Conservation (phyloP, 169 alveolate genomes). For the Cryptosporidium bovis region DNA sequence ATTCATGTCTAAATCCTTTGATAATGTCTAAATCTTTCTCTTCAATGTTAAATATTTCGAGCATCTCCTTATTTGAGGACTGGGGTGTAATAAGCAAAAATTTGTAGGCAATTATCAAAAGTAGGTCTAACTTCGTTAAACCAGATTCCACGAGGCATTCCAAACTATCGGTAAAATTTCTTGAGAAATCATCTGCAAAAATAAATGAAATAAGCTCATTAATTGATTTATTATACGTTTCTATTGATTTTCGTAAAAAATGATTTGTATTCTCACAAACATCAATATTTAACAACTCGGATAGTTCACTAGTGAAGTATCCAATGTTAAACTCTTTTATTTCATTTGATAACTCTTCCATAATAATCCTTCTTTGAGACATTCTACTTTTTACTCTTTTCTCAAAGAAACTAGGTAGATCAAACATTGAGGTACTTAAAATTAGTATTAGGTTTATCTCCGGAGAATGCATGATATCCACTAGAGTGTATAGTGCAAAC, state of each 20-base stretch:
- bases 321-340: neutral
- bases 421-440: conserved; percentile 66
- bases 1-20: conserved; percentile 2
- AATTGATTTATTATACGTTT: conserved; percentile 35
- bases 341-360: conserved; percentile 17
- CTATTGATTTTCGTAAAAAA: neutral
- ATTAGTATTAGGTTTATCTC: conserved; percentile 39
- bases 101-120: conserved; percentile 7
- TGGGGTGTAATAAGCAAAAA: conserved; percentile 48
- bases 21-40: neutral
- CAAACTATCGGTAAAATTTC: neutral
- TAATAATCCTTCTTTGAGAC: conserved; percentile 69
- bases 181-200: neutral
- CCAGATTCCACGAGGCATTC: conserved; percentile 42
- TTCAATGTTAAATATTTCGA: conserved; percentile 10
- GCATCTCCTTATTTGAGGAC: neutral
- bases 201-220: conserved; percentile 8
- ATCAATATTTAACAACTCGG: conserved; percentile 15
- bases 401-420: conserved; percentile 46
- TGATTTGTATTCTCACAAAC: neutral
- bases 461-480: conserved; percentile 63
- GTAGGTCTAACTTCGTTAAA: conserved; percentile 6
- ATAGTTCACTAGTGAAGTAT: neutral
- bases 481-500: conserved; percentile 57
- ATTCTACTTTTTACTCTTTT: conserved; percentile 71